Conservation (phyloP, 192 early-diverging fungal genomes). For the Backusella luteola region DNA sequence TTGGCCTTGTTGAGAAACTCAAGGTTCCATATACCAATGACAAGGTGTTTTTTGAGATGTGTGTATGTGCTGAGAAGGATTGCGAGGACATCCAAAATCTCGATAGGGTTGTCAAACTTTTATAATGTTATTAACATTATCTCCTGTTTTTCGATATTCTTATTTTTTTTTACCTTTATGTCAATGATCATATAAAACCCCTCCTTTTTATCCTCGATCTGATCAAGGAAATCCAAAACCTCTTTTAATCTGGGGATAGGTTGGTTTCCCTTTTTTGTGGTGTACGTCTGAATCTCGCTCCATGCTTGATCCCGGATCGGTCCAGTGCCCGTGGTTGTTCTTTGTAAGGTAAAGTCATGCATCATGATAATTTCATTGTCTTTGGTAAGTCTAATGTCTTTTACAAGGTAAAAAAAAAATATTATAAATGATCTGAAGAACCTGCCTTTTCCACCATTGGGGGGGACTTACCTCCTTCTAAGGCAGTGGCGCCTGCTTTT, state of each 20-base stretch:
- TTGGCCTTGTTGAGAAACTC: slow-evolving; percentile 44
- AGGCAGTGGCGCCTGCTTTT: slow-evolving; percentile 45
- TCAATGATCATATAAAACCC: slow-evolving; percentile 52
- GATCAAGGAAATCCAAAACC: slow-evolving; percentile 41
- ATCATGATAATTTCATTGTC: slow-evolving; percentile 53
- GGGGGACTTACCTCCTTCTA: slow-evolving; percentile 40
- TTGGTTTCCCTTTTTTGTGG: slow-evolving; percentile 43
- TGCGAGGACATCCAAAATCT: slow-evolving; percentile 25
- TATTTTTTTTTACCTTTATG: slow-evolving; percentile 43
- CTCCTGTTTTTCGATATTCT: neutral
- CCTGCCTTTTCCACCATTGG: too few species aligned
- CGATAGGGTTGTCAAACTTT: slow-evolving; percentile 36
- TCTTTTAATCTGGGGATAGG: slow-evolving; percentile 47
- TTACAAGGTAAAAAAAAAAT: neutral
- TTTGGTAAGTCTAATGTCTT: slow-evolving; percentile 49
- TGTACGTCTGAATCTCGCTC: slow-evolving; percentile 48
- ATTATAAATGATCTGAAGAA: neutral
- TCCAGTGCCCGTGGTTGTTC: slow-evolving; percentile 51
- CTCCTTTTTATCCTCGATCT: slow-evolving; percentile 30
- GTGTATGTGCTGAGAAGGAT: slow-evolving; percentile 12
- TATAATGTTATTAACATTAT: neutral
- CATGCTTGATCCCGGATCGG: slow-evolving; percentile 35
- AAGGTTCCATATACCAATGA: slow-evolving; percentile 53
- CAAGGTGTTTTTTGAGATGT: slow-evolving; percentile 30
- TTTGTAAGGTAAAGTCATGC: slow-evolving; percentile 50